phyloP scores from a whole-genome alignment of 2,329 filamentous ascomycete genomes.

The Setomelanomma holmii region DNA sequence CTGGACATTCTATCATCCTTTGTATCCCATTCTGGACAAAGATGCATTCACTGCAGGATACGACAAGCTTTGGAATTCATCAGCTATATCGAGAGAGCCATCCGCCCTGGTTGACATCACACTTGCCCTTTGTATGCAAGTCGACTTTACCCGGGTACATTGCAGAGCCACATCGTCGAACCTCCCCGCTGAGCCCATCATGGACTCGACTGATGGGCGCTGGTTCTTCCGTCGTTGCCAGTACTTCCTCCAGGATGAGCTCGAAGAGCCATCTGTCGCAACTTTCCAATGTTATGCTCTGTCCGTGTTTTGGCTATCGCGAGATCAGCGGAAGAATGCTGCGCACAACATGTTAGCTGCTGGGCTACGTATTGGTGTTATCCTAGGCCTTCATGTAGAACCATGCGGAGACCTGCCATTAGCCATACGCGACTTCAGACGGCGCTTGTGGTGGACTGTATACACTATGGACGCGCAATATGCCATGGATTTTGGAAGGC shows the following conservation, averaged over 20 bases:
- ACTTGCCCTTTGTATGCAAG: conserved; percentile 61
- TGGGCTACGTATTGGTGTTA: conserved; percentile 56
- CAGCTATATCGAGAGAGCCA: conserved; percentile 43
- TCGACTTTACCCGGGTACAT: conserved; percentile 45
- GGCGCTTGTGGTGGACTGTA: conserved; percentile 58
- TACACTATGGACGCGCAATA: conserved; percentile 57
- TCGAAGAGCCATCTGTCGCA: conserved; percentile 57
- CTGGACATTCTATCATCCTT: conserved; percentile 57
- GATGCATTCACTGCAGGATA: conserved; percentile 55
- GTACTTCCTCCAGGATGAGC: conserved; percentile 52
- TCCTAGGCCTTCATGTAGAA: conserved; percentile 59
- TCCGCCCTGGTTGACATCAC: conserved; percentile 62
- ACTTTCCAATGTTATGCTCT: conserved; percentile 60
- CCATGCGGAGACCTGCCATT: conserved; percentile 46
- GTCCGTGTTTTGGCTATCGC: conserved; percentile 55
- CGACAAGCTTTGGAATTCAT: conserved; percentile 30
- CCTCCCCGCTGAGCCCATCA: background rate
- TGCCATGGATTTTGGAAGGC: conserved; percentile 57
- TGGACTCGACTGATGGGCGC: conserved; percentile 41
- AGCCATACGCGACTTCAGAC: conserved; percentile 51
- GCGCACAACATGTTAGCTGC: conserved; percentile 51
- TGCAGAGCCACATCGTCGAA: background rate
- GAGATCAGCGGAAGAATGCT: conserved; percentile 59
- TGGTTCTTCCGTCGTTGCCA: conserved; percentile 59
- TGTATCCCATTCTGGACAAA: conserved; percentile 55